These are phyloP conservation scores for Penicillium pancosmium DNA, from an alignment of 495 filamentous ascomycete species.

Conservation along the genomic window DNA sequence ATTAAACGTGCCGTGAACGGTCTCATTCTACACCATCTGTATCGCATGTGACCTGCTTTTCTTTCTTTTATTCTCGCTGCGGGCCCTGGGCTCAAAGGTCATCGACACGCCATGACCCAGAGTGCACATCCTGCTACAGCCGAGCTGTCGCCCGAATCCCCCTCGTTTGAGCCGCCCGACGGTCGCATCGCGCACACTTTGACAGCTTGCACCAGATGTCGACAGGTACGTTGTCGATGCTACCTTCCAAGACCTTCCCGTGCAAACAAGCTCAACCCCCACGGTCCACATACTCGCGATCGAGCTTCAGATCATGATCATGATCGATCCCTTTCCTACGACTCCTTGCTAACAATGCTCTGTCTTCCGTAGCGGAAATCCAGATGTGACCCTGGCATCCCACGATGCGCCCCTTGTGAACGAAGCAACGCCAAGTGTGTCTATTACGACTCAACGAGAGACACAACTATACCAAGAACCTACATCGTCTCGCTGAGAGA, in stretches of 20 bases:
- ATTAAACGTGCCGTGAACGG: slow-evolving; percentile 13
- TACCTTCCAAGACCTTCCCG: slow-evolving; percentile 7
- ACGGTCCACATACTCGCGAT: not conserved
- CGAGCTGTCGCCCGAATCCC: slow-evolving; percentile 29
- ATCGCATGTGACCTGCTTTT: slow-evolving; percentile 24
- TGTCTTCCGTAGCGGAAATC: slow-evolving; percentile 73
- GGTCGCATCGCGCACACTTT: slow-evolving; percentile 75
- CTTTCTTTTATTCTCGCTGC: slow-evolving; percentile 8
- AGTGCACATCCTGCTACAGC: slow-evolving; percentile 18
- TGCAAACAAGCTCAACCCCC: not conserved
- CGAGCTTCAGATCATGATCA: not conserved
- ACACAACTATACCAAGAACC: slow-evolving; percentile 72
- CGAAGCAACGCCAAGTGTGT: slow-evolving; percentile 86
- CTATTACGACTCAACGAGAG: slow-evolving; percentile 86
- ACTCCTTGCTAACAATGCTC: slow-evolving; percentile 3
- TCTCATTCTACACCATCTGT: slow-evolving; percentile 10
- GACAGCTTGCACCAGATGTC: slow-evolving; percentile 84
- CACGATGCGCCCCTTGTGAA: slow-evolving; percentile 90
- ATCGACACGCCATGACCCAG: slow-evolving; percentile 23
- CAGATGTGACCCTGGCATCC: slow-evolving; percentile 87
- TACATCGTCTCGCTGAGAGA: slow-evolving; percentile 90
- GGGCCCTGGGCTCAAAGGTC: slow-evolving; percentile 8
- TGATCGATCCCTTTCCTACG: not conserved
- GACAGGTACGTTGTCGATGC: slow-evolving; percentile 63
- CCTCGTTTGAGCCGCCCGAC: slow-evolving; percentile 37